Percentiles rank a stretch among this genome's conserved stretches.
phyloP scores from a whole-genome alignment of 306 rosid species.

The Phaseolus lunatus region DNA sequence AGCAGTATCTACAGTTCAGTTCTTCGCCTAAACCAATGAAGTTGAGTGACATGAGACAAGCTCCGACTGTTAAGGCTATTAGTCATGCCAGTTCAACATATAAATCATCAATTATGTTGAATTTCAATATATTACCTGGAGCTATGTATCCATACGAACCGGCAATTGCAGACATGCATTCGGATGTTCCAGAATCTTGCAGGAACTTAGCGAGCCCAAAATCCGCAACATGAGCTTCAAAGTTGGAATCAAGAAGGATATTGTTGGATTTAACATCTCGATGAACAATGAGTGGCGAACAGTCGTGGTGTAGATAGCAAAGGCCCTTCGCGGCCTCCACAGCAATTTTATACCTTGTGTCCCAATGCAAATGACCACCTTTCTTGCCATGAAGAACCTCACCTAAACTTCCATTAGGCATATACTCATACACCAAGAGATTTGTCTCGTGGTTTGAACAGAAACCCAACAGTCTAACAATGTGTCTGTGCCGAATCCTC shows the following conservation, averaged over 20 bases:
- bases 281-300: conserved; percentile 85
- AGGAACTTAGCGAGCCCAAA: conserved; percentile 88
- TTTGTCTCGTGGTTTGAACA: conserved; percentile 89
- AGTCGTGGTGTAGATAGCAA: conserved; percentile 86
- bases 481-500: conserved; percentile 78
- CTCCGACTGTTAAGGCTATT: conserved; percentile 2
- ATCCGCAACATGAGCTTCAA: conserved; percentile 67
- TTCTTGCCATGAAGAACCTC: conserved; percentile 84
- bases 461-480: conserved; percentile 83
- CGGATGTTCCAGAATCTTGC: conserved; percentile 77
- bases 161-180: conserved; percentile 91
- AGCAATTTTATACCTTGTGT: conserved; percentile 75
- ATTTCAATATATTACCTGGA: conserved; percentile 63
- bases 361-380: conserved; percentile 87
- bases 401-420: conserved; percentile 73
- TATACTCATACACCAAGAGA: conserved; percentile 74
- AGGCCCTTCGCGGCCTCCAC: conserved; percentile 86
- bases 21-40: conserved; percentile 29
- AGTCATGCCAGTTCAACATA: conserved; percentile 27
- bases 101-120: conserved; percentile 18
- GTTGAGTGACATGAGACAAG: conserved; percentile 43
- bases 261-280: conserved; percentile 61
- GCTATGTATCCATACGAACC: conserved; percentile 98
- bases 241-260: conserved; percentile 53
- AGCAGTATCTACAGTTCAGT: conserved; percentile 40